phyloP scores from a whole-genome alignment of 306 rosid species.

The Erythrophleum fordii region DNA sequence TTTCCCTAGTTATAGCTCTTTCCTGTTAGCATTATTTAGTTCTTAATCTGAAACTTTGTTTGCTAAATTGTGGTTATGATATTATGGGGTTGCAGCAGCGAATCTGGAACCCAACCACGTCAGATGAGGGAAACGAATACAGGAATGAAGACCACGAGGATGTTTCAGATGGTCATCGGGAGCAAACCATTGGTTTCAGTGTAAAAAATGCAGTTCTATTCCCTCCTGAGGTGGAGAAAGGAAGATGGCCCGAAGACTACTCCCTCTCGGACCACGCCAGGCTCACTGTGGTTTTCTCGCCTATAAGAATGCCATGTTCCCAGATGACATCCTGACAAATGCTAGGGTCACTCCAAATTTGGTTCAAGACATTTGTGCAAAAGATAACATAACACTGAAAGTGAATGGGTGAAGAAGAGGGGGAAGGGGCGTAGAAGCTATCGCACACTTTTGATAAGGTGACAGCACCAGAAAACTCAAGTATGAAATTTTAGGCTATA shows the following conservation, averaged over 20 bases:
- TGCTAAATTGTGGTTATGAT: not conserved
- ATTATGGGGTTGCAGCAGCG: conserved; percentile 56
- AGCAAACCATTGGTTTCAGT: conserved; percentile 74
- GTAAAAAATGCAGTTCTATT: conserved; percentile 78
- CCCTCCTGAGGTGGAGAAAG: conserved; percentile 87
- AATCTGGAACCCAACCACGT: conserved; percentile 63
- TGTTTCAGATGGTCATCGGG: conserved; percentile 43
- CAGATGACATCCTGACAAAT: conserved; percentile 34
- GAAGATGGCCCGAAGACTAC: conserved; percentile 86
- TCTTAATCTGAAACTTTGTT: conserved; percentile 3
- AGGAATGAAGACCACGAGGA: conserved; percentile 30
- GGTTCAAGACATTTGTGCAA: conserved; percentile 15
- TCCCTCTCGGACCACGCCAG: conserved; percentile 91
- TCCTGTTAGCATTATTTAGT: not conserved
- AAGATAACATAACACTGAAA: conserved; percentile 29
- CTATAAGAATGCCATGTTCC: conserved; percentile 65
- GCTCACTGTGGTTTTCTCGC: conserved; percentile 79
- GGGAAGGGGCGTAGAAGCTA: not conserved
- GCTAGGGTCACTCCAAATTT: conserved; percentile 11
- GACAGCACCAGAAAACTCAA: conserved; percentile 23
- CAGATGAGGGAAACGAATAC: conserved; percentile 51
- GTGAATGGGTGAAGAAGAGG: conserved; percentile 2
- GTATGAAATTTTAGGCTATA: not conserved
- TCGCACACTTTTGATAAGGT: not conserved
- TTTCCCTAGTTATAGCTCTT: not conserved